phyloP scores from a whole-genome alignment of 2,329 filamentous ascomycete species.

The Apiospora koreana region DNA sequence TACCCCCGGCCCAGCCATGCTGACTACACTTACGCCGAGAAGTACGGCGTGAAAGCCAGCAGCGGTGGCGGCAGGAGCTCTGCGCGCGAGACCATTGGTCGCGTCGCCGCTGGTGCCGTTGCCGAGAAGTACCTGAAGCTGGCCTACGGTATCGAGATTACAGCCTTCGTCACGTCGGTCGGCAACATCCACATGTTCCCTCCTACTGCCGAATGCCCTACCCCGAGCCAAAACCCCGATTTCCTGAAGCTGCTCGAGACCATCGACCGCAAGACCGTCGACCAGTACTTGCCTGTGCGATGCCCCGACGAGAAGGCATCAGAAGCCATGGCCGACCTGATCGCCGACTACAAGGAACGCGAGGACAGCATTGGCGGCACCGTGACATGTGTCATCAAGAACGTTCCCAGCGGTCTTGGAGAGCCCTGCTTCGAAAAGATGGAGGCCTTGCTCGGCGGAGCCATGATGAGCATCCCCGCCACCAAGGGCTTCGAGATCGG shows the following conservation, averaged over 20 bases:
- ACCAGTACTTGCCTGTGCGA: conserved; percentile 81
- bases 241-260: conserved; percentile 75
- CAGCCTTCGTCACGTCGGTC: conserved; percentile 85
- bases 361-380: conserved; percentile 92
- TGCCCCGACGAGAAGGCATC: conserved; percentile 72
- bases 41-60: conserved; percentile 92
- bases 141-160: conserved; percentile 84
- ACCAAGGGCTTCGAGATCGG: conserved; percentile 96
- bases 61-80: conserved; percentile 87
- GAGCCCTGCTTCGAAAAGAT: conserved; percentile 97
- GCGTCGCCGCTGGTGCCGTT: conserved; percentile 88
- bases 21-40: conserved; percentile 95
- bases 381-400: conserved; percentile 90
- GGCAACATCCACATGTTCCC: conserved; percentile 78
- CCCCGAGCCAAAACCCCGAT: conserved; percentile 71
- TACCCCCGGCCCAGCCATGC: conserved; percentile 92
- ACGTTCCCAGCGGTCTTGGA: conserved; percentile 81
- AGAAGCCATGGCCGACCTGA: conserved; percentile 74
- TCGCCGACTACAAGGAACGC: conserved; percentile 75
- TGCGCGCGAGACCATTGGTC: conserved; percentile 92
- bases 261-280: conserved; percentile 75
- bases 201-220: conserved; percentile 67
- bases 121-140: conserved; percentile 88
- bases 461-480: conserved; percentile 92
- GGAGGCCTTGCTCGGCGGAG: conserved; percentile 87